These are phyloP conservation scores for Botryotinia narcissicola DNA, from an alignment of 2,329 filamentous ascomycete genomes.

Conservation along the genomic window DNA sequence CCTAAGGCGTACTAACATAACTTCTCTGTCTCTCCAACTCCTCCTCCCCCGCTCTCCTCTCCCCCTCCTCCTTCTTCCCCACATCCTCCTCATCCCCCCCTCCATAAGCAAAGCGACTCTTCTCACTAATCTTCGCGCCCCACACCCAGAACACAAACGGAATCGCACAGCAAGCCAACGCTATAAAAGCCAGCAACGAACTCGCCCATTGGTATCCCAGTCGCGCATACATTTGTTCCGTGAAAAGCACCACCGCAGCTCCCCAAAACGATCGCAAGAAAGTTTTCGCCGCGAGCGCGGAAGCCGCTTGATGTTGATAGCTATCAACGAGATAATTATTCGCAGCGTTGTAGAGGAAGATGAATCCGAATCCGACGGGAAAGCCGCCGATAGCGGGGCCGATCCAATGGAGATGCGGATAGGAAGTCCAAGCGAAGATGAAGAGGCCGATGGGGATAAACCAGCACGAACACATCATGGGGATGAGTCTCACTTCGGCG, in stretches of 20 bases:
- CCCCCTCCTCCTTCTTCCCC: conserved; percentile 2
- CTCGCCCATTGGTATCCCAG: conserved; percentile 75
- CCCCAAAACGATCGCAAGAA: conserved; percentile 80
- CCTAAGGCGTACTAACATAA: conserved; percentile 33
- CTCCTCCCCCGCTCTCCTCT: conserved; percentile 20
- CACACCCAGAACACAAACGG: conserved; percentile 80
- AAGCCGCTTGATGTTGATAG: conserved; percentile 73
- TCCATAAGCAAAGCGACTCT: conserved; percentile 72
- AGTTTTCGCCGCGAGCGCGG: conserved; percentile 77
- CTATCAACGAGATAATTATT: conserved; percentile 61
- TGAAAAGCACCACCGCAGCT: conserved; percentile 74
- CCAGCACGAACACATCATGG: conserved; percentile 79
- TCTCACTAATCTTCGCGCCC: conserved; percentile 66
- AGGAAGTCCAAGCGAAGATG: conserved; percentile 66
- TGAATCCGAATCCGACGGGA: conserved; percentile 62
- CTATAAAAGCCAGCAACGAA: conserved; percentile 69
- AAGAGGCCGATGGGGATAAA: conserved; percentile 66
- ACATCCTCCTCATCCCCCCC: conserved; percentile 50
- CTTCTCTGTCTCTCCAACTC: conserved; percentile 32
- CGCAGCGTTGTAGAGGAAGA: conserved; percentile 61
- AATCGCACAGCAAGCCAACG: conserved; percentile 74
- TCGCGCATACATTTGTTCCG: conserved; percentile 73
- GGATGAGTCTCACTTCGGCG: conserved; percentile 73
- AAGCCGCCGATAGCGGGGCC: conserved; percentile 58
- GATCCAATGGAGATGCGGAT: conserved; percentile 53